phyloP scores from a whole-genome alignment of 495 filamentous ascomycete genomes.

The Podospora pseudopauciseta region DNA sequence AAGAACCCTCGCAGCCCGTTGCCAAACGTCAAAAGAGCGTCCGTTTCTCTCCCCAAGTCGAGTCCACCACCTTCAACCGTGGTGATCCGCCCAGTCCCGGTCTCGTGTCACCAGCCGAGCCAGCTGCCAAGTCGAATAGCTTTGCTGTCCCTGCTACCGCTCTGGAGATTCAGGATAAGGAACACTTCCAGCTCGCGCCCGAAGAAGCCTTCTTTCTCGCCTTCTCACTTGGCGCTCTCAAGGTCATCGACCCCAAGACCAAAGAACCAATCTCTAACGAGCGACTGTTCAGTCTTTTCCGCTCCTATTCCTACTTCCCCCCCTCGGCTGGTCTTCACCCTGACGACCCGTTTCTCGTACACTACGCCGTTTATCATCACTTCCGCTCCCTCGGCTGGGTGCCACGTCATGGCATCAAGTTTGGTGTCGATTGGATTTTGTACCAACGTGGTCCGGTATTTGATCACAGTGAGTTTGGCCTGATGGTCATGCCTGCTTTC shows the following conservation, averaged over 20 bases:
- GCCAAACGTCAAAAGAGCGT: conserved; percentile 55
- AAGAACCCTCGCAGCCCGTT: conserved; percentile 9
- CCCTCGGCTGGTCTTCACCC: conserved; percentile 45
- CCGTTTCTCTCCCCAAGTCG: conserved; percentile 59
- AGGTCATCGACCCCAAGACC: conserved; percentile 56
- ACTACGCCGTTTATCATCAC: conserved; percentile 91
- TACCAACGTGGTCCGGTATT: conserved; percentile 96
- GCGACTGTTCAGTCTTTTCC: conserved; percentile 61
- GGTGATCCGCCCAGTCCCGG: conserved; percentile 45
- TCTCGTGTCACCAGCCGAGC: neutral
- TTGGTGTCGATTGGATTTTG: conserved; percentile 86
- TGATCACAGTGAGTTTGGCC: conserved; percentile 86
- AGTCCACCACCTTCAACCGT: conserved; percentile 52
- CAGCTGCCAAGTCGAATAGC: neutral
- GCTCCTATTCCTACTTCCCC: conserved; percentile 67
- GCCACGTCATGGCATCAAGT: conserved; percentile 90
- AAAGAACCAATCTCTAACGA: conserved; percentile 45
- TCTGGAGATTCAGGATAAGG: conserved; percentile 61
- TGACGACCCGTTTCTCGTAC: conserved; percentile 80
- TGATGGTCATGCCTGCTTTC: conserved; percentile 80
- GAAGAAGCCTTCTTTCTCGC: conserved; percentile 92
- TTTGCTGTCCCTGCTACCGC: neutral
- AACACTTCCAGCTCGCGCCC: conserved; percentile 83
- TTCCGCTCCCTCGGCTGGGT: conserved; percentile 97
- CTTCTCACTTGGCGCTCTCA: conserved; percentile 76